phyloP scores from a whole-genome alignment of 306 rosid genomes.

The Malus asiatica region DNA sequence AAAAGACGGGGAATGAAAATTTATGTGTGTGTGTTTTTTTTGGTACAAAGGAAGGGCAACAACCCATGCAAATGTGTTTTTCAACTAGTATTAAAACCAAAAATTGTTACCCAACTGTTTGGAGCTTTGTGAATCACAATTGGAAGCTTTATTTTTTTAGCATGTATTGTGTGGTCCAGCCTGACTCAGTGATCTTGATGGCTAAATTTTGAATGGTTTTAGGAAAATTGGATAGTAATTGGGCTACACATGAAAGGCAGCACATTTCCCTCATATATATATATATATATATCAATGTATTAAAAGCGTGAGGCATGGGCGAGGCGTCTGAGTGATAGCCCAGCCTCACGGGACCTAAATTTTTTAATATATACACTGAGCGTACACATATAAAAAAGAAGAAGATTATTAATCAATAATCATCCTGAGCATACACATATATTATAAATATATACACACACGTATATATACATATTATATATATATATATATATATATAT shows the following conservation, averaged over 20 bases:
- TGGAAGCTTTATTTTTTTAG: background rate
- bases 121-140: background rate
- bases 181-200: background rate
- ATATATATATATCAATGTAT: background rate
- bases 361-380: too few species aligned
- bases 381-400: too few species aligned
- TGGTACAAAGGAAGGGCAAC: too few species aligned
- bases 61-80: constrained; percentile 1
- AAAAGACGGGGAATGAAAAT: constrained; percentile 3
- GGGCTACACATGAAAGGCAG: background rate
- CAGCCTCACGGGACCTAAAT: too few species aligned
- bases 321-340: too few species aligned
- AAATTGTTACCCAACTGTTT: constrained; percentile 1
- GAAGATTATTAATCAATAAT: too few species aligned
- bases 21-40: background rate
- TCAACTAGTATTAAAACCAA: constrained; percentile 5
- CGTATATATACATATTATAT: too few species aligned
- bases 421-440: too few species aligned
- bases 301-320: too few species aligned
- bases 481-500: too few species aligned
- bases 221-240: background rate
- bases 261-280: background rate
- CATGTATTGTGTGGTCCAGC: background rate
- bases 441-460: too few species aligned
- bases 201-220: background rate